Evolutionary conservation across 495 filamentous ascomycete species (phyloP).

Genomic region (Geoglossum glabrum): DNA sequence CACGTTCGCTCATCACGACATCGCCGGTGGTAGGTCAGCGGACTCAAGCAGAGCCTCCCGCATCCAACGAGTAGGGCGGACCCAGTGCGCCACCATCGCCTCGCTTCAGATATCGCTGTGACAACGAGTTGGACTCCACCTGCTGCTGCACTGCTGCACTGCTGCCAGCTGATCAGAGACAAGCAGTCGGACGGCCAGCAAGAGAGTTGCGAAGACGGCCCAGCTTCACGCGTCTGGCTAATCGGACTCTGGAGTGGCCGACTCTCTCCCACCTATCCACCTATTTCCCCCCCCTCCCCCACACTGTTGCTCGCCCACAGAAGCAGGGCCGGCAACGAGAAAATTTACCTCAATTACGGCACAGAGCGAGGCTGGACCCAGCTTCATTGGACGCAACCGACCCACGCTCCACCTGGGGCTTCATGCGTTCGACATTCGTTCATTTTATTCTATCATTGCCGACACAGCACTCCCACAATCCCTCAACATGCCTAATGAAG

Average conservation of each 20-base stretch:
- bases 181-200: neutral
- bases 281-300: too few relatives aligned
- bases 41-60: neutral
- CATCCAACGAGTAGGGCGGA: neutral
- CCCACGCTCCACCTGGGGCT: neutral
- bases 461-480: neutral
- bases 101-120: neutral
- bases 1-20: neutral
- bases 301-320: neutral
- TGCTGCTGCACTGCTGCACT: too few relatives aligned
- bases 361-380: neutral
- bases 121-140: conserved; percentile 1
- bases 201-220: neutral
- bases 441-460: neutral
- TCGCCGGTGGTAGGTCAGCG: neutral
- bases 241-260: neutral
- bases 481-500: conserved; percentile 3
- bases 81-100: neutral
- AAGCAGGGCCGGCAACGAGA: neutral
- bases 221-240: neutral
- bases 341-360: neutral
- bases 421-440: conserved; percentile 1
- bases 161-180: neutral
- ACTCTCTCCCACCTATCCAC: neutral
- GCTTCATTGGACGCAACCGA: neutral